phyloP scores from a whole-genome alignment of 352 stramenopile species.

The Phytophthora foliorum region DNA sequence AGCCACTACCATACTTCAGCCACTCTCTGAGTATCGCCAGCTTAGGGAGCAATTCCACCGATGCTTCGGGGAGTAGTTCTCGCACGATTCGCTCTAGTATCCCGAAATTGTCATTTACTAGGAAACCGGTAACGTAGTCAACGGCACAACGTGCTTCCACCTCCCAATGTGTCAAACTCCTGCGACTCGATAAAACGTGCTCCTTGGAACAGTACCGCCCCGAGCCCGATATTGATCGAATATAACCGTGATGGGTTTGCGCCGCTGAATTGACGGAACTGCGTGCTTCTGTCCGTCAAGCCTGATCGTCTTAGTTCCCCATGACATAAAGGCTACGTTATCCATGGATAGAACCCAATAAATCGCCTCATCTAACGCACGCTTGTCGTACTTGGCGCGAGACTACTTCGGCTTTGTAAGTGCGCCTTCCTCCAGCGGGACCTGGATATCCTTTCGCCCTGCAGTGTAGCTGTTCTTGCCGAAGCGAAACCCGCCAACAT shows the following conservation, averaged over 20 bases:
- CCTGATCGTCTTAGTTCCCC: conserved; percentile 30
- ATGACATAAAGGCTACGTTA: conserved; percentile 31
- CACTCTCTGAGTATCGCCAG: conserved; percentile 7
- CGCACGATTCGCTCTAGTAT: conserved; percentile 22
- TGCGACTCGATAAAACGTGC: conserved; percentile 25
- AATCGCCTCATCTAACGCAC: neutral
- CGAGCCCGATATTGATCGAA: conserved; percentile 10
- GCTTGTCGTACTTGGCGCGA: conserved; percentile 1
- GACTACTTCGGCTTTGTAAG: neutral
- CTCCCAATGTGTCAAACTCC: conserved; percentile 24
- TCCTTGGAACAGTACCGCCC: neutral
- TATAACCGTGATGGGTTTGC: conserved; percentile 1
- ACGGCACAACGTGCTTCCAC: conserved; percentile 19
- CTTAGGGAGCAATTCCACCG: neutral
- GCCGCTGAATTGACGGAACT: conserved; percentile 18
- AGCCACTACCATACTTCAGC: conserved; percentile 21
- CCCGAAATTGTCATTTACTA: conserved; percentile 38
- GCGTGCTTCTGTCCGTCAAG: conserved; percentile 1
- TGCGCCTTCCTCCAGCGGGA: neutral
- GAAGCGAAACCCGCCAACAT: neutral
- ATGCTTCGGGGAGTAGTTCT: conserved; percentile 2
- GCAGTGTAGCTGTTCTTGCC: conserved; percentile 1
- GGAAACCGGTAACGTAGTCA: conserved; percentile 37
- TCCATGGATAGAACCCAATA: neutral
- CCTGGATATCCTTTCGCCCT: conserved; percentile 1